Evolutionary conservation across 208 protist genomes (phyloP), one percentile per base, ranked within the genome.

Genomic region (Leishmania tarentolae): DNA sequence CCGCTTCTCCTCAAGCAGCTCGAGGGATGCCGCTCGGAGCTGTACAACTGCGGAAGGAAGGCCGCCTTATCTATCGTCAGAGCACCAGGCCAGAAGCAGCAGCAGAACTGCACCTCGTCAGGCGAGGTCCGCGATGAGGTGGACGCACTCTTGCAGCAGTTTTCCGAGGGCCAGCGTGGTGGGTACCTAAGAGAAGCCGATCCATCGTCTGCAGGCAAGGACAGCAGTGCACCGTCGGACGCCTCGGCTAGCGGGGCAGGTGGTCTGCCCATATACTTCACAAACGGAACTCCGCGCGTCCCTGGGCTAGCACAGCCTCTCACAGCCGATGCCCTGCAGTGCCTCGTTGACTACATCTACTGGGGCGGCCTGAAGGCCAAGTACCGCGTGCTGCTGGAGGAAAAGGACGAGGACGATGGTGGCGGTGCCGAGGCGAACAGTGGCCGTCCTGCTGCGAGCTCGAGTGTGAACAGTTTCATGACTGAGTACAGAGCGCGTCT

Each of bases 291-390:
- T 61, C 85, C 84, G 37, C 88, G 93, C 44, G 86, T 95, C 35
- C 72, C 88, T 24, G 93, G 93, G 0, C 87, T 97, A 21, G 80
- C 84, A 47, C 82, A 89, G 19, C 73, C 90, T 5, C 77, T 97
- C 28, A 88, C 87, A 13, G 80, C 83, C 13, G 88, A 92, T 17
- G 89, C 90, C 28, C 85, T 96, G 70, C 68, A 86, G 81, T 90
- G 79, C 66, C 81, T 96, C 31, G 70, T 85, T 9, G 90, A 94
- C 73, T 96, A 95, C 78, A 59, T 95, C 47, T 94, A 93, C 76
- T 94, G 87, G 85, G 93, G 93, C 35, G 93, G 90, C 42, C 81
- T 96, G 42, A 83, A 73, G 61, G 79, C 81, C 19, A 86, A 87
- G 57, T 93, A 86, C 68, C 85, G 83, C n/a, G 65, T 89, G 46